Conservation (phyloP, 805 yeast genomes). For the Metschnikowia similis region DNA sequence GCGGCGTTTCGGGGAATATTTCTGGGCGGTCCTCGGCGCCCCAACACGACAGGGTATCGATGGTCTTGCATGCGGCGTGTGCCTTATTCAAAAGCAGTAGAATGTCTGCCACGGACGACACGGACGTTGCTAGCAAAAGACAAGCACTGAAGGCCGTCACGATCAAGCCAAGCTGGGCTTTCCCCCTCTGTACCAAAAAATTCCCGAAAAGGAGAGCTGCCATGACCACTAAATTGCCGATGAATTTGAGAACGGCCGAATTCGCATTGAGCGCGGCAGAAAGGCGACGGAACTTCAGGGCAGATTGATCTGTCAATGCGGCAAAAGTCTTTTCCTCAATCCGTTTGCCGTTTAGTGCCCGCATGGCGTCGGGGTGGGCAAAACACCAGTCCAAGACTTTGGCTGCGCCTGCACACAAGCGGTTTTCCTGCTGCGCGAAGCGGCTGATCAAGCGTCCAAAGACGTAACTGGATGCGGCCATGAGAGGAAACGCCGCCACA, state of each 20-base stretch:
- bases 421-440: constrained; percentile 55
- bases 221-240: constrained; percentile 72
- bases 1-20: neutral
- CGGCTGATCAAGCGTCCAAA: constrained; percentile 51
- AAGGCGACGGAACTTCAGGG: constrained; percentile 36
- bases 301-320: constrained; percentile 31
- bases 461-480: constrained; percentile 44
- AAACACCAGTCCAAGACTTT: constrained; percentile 69
- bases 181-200: constrained; percentile 50
- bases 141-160: constrained; percentile 84
- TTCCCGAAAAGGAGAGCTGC: constrained; percentile 94
- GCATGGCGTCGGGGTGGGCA: constrained; percentile 53
- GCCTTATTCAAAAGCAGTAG: constrained; percentile 67
- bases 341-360: constrained; percentile 53
- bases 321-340: constrained; percentile 47
- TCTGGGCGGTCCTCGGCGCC: neutral
- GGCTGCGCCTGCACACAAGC: constrained; percentile 50
- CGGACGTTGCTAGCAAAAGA: constrained; percentile 59
- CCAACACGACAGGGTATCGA: constrained; percentile 31
- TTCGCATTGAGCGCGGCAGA: constrained; percentile 53
- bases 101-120: constrained; percentile 53
- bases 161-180: constrained; percentile 56
- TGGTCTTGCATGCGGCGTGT: constrained; percentile 55
- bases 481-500: constrained; percentile 70
- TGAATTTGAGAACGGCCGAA: constrained; percentile 48